phyloP scores from a whole-genome alignment of 768 basidiomycete species.

The Phaffia tasmanica region DNA sequence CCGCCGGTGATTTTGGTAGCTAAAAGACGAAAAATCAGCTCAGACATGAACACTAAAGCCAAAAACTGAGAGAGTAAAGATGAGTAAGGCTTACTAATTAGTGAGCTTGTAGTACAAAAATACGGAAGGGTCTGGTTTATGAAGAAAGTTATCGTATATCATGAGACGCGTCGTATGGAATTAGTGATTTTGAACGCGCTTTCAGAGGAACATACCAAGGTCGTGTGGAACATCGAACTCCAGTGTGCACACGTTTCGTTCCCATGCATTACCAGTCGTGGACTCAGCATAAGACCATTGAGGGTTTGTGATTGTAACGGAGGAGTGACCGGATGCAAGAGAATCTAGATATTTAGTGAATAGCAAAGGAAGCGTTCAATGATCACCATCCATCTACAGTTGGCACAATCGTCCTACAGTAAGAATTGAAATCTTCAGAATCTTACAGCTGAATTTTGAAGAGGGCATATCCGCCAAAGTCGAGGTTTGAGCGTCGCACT shows the following conservation, averaged over 20 bases:
- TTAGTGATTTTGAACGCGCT: too few species aligned
- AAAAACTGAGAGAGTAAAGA: neutral
- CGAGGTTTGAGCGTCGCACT: conserved; percentile 61
- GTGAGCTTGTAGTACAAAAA: conserved; percentile 80
- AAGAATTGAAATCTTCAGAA: too few species aligned
- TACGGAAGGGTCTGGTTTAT: conserved; percentile 47
- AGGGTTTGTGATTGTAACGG: conserved; percentile 45
- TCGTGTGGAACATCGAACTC: conserved; percentile 72
- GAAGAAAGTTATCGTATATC: neutral
- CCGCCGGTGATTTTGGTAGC: conserved; percentile 95
- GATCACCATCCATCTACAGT: neutral
- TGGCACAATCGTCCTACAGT: too few species aligned
- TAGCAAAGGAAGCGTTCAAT: neutral
- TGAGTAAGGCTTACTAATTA: conserved; percentile 33
- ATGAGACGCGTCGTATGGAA: neutral
- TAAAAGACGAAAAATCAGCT: conserved; percentile 41
- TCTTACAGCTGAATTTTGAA: conserved; percentile 34
- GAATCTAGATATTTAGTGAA: conserved; percentile 27
- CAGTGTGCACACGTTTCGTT: conserved; percentile 57
- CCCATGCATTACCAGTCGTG: conserved; percentile 42
- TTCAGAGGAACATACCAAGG: conserved; percentile 39
- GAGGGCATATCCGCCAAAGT: conserved; percentile 49
- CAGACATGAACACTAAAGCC: neutral
- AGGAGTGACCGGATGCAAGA: conserved; percentile 41
- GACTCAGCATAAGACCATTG: conserved; percentile 58